Evolutionary conservation across 2,329 filamentous ascomycete species (phyloP).

Genomic region (Phyllosticta citriasiana): DNA sequence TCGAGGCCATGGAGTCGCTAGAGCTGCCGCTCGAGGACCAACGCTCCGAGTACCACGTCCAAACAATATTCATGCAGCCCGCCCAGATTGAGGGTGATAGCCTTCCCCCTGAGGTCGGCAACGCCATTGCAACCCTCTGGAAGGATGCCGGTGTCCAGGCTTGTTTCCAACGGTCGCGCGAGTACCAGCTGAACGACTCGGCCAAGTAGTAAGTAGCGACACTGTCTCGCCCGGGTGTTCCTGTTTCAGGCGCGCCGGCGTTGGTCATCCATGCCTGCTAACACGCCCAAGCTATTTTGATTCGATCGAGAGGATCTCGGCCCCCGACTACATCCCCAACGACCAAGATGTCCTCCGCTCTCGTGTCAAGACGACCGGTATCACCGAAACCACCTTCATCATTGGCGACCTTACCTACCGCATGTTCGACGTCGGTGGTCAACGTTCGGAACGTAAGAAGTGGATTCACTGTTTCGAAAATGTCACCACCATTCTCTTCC

Average conservation of each 20-base stretch:
- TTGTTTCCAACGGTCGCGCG: slow-evolving; percentile 89
- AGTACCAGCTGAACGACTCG: slow-evolving; percentile 94
- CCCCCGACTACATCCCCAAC: slow-evolving; percentile 86
- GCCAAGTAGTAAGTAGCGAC: slow-evolving; percentile 71
- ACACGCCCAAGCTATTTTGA: slow-evolving; percentile 69
- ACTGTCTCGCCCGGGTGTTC: background rate
- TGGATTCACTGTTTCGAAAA: slow-evolving; percentile 99
- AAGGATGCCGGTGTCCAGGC: slow-evolving; percentile 86
- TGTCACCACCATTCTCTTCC: slow-evolving; percentile 90
- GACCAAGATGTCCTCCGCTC: slow-evolving; percentile 92
- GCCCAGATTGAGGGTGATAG: slow-evolving; percentile 94
- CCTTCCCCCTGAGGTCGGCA: slow-evolving; percentile 86
- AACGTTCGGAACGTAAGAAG: slow-evolving; percentile 95
- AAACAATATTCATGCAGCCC: slow-evolving; percentile 98
- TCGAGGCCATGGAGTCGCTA: slow-evolving; percentile 59
- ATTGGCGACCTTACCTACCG: slow-evolving; percentile 90
- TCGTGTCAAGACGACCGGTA: slow-evolving; percentile 96
- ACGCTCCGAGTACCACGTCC: slow-evolving; percentile 91
- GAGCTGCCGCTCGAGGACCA: slow-evolving; percentile 81
- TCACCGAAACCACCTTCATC: slow-evolving; percentile 92
- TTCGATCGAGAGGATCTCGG: slow-evolving; percentile 81
- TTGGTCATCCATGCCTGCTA: slow-evolving; percentile 1
- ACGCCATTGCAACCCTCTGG: slow-evolving; percentile 86
- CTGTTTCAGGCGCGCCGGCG: background rate
- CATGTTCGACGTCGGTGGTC: slow-evolving; percentile 96